phyloP scores from a whole-genome alignment of 2,329 filamentous ascomycete genomes.

The Colletotrichum sojae region DNA sequence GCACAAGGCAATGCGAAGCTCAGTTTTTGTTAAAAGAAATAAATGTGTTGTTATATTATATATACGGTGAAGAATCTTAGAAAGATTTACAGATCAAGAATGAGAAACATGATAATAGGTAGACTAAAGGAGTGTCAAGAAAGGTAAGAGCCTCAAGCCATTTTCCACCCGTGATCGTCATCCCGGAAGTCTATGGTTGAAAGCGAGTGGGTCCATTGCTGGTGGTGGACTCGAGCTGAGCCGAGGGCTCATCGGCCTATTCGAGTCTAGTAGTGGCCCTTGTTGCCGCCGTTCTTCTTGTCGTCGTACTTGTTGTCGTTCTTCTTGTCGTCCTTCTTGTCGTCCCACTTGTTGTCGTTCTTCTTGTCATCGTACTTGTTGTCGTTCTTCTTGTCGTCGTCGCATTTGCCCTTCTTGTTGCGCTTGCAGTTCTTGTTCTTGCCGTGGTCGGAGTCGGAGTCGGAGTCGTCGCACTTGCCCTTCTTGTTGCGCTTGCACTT shows the following conservation, averaged over 20 bases:
- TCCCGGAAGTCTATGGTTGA: too few relatives aligned
- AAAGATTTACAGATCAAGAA: not conserved
- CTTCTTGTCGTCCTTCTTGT: constrained; percentile 12
- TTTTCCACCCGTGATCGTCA: not conserved
- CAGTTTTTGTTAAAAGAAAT: not conserved
- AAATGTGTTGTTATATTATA: not conserved
- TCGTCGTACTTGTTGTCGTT: too few relatives aligned
- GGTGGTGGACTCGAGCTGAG: too few relatives aligned
- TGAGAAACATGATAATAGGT: not conserved
- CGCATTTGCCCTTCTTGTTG: constrained; percentile 14
- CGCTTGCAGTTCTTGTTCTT: constrained; percentile 12
- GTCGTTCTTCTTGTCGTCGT: constrained; percentile 11
- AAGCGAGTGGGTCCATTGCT: too few relatives aligned
- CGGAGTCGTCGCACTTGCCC: constrained; percentile 29
- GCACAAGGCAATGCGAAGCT: too few relatives aligned
- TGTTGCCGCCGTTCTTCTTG: too few relatives aligned
- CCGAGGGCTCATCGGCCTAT: too few relatives aligned
- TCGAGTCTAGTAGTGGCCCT: too few relatives aligned
- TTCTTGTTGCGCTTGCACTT: constrained; percentile 38
- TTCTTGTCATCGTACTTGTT: constrained; percentile 10
- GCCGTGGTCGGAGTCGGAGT: constrained; percentile 11
- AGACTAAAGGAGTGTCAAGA: not conserved
- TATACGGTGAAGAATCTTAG: not conserved
- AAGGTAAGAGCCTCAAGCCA: not conserved
- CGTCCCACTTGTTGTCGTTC: constrained; percentile 16